phyloP scores from a whole-genome alignment of 2,329 filamentous ascomycete genomes.

The Parastagonospora avenae region DNA sequence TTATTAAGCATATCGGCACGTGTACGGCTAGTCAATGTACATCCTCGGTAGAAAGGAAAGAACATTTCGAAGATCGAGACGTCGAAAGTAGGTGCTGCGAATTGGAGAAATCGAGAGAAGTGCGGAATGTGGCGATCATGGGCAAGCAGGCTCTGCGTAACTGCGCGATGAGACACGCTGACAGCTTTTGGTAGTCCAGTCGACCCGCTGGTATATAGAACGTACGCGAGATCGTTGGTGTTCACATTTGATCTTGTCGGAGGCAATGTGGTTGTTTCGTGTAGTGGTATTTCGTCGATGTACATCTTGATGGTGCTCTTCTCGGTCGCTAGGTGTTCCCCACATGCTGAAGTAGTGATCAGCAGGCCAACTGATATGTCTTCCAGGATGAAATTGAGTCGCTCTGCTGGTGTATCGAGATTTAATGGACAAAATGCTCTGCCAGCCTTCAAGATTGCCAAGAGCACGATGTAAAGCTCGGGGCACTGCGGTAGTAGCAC shows the following conservation, averaged over 20 bases:
- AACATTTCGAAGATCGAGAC: conserved; percentile 96
- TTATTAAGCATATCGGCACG: conserved; percentile 75
- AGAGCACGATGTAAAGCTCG: conserved; percentile 75
- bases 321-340: conserved; percentile 43
- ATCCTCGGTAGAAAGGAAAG: conserved; percentile 77
- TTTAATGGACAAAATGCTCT: conserved; percentile 86
- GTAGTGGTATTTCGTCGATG: conserved; percentile 47
- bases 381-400: conserved; percentile 78
- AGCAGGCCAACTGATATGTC: conserved; percentile 75
- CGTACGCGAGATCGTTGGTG: conserved; percentile 68
- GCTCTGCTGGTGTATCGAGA: conserved; percentile 75
- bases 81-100: conserved; percentile 90
- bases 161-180: conserved; percentile 77
- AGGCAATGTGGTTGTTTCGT: conserved; percentile 21
- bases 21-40: conserved; percentile 73
- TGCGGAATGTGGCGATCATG: conserved; percentile 77
- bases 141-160: conserved; percentile 79
- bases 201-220: conserved; percentile 93
- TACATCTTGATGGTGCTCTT: conserved; percentile 47
- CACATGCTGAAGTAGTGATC: conserved; percentile 63
- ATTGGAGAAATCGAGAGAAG: conserved; percentile 85
- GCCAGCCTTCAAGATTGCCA: conserved; percentile 80
- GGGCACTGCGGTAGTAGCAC: conserved; percentile 78
- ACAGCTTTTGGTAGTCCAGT: conserved; percentile 91
- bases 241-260: conserved; percentile 17